These are phyloP conservation scores for Cladophialophora psammophila DNA, from an alignment of 2,329 filamentous ascomycete genomes.

Conservation along the genomic window DNA sequence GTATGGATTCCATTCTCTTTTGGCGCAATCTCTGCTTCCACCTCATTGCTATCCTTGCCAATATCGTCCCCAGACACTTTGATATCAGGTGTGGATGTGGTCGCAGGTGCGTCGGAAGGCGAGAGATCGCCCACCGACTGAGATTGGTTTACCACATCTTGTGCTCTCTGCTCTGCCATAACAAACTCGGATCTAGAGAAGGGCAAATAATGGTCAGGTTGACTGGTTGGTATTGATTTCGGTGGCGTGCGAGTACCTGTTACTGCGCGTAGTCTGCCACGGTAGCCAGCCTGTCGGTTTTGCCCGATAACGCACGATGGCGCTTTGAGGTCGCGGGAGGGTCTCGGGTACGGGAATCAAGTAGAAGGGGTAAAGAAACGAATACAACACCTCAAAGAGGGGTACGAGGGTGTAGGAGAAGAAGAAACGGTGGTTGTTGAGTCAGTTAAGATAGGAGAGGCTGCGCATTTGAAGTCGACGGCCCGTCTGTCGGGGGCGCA, in stretches of 20 bases:
- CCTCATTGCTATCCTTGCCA: conserved; percentile 48
- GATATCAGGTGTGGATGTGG: conserved; percentile 60
- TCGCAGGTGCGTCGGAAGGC: conserved; percentile 72
- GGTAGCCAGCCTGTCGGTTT: conserved; percentile 32
- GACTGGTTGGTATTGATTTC: conserved; percentile 1
- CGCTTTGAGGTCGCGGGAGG: conserved; percentile 21
- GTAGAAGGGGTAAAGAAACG: conserved; percentile 15
- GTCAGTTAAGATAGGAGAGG: conserved; percentile 33
- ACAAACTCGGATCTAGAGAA: conserved; percentile 63
- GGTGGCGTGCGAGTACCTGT: conserved; percentile 30
- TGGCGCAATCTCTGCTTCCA: conserved; percentile 49
- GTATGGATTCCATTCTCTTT: conserved; percentile 49
- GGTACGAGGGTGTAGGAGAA: conserved; percentile 28
- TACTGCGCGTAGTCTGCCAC: conserved; percentile 36
- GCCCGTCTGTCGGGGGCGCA: conserved; percentile 2
- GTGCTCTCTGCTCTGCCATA: conserved; percentile 75
- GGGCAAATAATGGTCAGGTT: background rate
- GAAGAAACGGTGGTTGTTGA: conserved; percentile 32
- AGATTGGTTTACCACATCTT: conserved; percentile 76
- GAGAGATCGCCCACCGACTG: conserved; percentile 69
- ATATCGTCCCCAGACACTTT: conserved; percentile 36
- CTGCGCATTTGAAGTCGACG: conserved; percentile 29
- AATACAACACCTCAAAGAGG: conserved; percentile 25
- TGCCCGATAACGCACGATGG: conserved; percentile 25
- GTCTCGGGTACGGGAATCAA: background rate